Conservation (phyloP, 1,139 yeast species). For the Zygosaccharomyces sapae region DNA sequence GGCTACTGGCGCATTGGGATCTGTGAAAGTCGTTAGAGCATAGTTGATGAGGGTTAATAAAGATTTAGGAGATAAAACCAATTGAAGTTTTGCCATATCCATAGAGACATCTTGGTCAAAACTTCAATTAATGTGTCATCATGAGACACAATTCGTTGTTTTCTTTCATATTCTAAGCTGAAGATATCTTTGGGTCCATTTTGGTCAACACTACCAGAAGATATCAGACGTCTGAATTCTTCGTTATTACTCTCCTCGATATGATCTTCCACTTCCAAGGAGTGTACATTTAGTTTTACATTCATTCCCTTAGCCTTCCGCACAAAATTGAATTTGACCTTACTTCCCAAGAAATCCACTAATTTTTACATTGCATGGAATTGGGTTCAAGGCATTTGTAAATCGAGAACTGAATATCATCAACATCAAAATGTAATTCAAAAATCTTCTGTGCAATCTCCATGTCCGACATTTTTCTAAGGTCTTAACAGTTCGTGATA, state of each 20-base stretch:
- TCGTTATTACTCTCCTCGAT: conserved; percentile 59
- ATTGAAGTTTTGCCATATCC: conserved; percentile 72
- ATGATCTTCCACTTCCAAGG: conserved; percentile 68
- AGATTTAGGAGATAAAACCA: conserved; percentile 74
- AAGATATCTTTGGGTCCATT: conserved; percentile 49
- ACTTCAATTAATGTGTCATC: conserved; percentile 57
- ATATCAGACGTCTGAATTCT: conserved; percentile 65
- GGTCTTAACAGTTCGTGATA: conserved; percentile 19
- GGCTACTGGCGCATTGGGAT: conserved; percentile 63
- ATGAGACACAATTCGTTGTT: conserved; percentile 58
- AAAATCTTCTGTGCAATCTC: conserved; percentile 54
- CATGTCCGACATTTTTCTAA: conserved; percentile 22
- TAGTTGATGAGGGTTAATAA: conserved; percentile 76
- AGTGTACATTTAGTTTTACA: conserved; percentile 60
- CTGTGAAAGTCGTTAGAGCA: conserved; percentile 79
- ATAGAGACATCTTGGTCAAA: conserved; percentile 75
- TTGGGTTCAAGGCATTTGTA: conserved; percentile 62
- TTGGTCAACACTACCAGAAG: conserved; percentile 52
- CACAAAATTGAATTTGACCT: conserved; percentile 55
- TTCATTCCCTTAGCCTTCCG: conserved; percentile 60
- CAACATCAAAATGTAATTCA: conserved; percentile 69
- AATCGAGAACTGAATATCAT: conserved; percentile 56
- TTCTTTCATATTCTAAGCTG: conserved; percentile 55
- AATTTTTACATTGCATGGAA: conserved; percentile 63
- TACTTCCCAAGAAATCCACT: conserved; percentile 68